Evolutionary conservation across 2,329 filamentous ascomycete species (phyloP).

Genomic region (Cercospora zeina): DNA sequence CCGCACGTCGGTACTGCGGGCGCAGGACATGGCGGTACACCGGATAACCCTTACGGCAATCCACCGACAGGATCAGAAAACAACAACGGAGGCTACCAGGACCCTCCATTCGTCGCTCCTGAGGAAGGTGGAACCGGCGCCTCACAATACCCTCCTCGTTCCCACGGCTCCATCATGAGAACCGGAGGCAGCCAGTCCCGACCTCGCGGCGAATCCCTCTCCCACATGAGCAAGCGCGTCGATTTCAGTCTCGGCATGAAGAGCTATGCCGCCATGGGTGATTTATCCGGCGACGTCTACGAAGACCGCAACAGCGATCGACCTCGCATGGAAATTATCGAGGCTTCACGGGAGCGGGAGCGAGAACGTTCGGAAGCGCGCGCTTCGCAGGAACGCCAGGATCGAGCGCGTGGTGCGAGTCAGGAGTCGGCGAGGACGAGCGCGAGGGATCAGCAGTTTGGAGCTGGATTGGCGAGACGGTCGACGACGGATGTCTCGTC

Average conservation of each 20-base stretch:
- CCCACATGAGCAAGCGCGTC: constrained; percentile 61
- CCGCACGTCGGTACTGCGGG: constrained; percentile 49
- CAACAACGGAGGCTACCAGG: constrained; percentile 37
- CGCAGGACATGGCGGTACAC: constrained; percentile 46
- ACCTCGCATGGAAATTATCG: constrained; percentile 45
- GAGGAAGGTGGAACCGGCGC: constrained; percentile 25
- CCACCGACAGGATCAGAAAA: constrained; percentile 23
- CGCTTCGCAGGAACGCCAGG: constrained; percentile 25
- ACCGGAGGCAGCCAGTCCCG: constrained; percentile 40
- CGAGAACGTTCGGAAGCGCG: constrained; percentile 20
- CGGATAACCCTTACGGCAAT: constrained; percentile 49
- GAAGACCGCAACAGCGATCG: constrained; percentile 54
- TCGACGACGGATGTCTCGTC: constrained; percentile 35
- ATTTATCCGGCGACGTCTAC: constrained; percentile 65
- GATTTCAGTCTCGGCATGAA: constrained; percentile 70
- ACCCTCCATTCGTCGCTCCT: constrained; percentile 48
- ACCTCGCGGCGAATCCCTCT: constrained; percentile 58
- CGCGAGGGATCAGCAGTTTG: constrained; percentile 27
- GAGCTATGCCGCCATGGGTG: constrained; percentile 56
- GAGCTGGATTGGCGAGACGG: constrained; percentile 31
- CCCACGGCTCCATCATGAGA: constrained; percentile 53
- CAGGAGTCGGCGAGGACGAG: constrained; percentile 33
- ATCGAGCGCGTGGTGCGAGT: constrained; percentile 23
- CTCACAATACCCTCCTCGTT: constrained; percentile 26
- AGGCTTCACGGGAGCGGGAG: constrained; percentile 41